Percentiles rank a stretch among this genome's conserved stretches.
phyloP scores from a whole-genome alignment of 1,139 yeast genomes.

The Taphrina populina region DNA sequence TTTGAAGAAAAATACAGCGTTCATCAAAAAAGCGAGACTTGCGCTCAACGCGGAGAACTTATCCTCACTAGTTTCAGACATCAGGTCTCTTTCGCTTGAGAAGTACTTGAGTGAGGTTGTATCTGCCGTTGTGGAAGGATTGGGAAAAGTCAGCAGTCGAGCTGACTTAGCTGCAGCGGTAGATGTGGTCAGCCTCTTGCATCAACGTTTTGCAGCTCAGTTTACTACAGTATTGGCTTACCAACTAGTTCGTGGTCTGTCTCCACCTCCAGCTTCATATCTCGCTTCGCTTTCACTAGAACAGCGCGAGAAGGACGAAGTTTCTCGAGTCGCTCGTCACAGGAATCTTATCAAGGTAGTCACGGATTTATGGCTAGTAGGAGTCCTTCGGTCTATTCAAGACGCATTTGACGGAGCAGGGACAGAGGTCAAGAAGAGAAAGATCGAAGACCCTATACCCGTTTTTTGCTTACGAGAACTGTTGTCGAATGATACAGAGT shows the following conservation, averaged over 20 bases:
- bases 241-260: conserved; percentile 56
- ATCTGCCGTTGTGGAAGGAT: conserved; percentile 63
- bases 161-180: conserved; percentile 65
- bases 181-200: conserved; percentile 69
- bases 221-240: conserved; percentile 46
- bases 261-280: conserved; percentile 46
- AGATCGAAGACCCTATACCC: conserved; percentile 43
- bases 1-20: conserved; percentile 78
- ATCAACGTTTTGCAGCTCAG: conserved; percentile 60
- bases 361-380: conserved; percentile 64
- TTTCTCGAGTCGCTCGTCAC: conserved; percentile 48
- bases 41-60: conserved; percentile 56
- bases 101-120: conserved; percentile 75
- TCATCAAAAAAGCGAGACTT: conserved; percentile 66
- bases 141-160: conserved; percentile 55
- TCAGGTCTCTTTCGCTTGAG: conserved; percentile 62
- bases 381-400: conserved; percentile 53
- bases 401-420: conserved; percentile 43
- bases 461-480: conserved; percentile 43
- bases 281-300: conserved; percentile 44
- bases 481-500: conserved; percentile 41
- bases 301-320: conserved; percentile 51
- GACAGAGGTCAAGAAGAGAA: conserved; percentile 7
- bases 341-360: conserved; percentile 56
- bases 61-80: conserved; percentile 58